Conservation (phyloP, 768 basidiomycete genomes). For the Suillus decipiens region DNA sequence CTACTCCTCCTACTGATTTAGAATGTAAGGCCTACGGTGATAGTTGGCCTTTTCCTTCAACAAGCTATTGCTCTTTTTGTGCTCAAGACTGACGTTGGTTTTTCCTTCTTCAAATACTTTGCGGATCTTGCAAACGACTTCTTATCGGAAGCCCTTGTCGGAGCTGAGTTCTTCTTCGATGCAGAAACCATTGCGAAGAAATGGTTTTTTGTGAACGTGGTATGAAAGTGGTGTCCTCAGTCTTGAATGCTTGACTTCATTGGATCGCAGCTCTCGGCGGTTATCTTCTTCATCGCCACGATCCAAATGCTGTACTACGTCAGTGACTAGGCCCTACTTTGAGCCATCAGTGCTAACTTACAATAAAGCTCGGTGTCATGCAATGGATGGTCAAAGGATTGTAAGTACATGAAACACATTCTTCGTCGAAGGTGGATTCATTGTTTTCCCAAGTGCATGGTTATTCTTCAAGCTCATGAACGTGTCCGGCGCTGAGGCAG, state of each 20-base stretch:
- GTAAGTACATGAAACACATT: slow-evolving; percentile 40
- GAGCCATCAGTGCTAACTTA: slow-evolving; percentile 7
- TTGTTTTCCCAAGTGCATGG: slow-evolving; percentile 61
- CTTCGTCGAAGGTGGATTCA: background rate
- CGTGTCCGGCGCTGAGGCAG: slow-evolving; percentile 90
- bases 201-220: slow-evolving; percentile 87
- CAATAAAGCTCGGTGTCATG: slow-evolving; percentile 73
- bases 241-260: background rate
- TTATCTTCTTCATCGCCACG: slow-evolving; percentile 94
- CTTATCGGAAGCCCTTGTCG: slow-evolving; percentile 63
- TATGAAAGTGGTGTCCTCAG: slow-evolving; percentile 29
- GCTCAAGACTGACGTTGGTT: slow-evolving; percentile 81
- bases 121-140: slow-evolving; percentile 79
- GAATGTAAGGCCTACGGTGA: slow-evolving; percentile 73
- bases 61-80: slow-evolving; percentile 89
- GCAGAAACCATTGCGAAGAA: slow-evolving; percentile 59
- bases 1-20: slow-evolving; percentile 73
- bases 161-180: slow-evolving; percentile 85
- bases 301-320: slow-evolving; percentile 88
- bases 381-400: slow-evolving; percentile 91
- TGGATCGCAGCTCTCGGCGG: slow-evolving; percentile 57
- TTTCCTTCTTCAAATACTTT: slow-evolving; percentile 82
- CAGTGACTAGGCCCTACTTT: slow-evolving; percentile 2
- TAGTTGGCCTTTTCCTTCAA: slow-evolving; percentile 84
- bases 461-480: slow-evolving; percentile 92